Evolutionary conservation across 805 yeast species (phyloP).

Genomic region (Hanseniaspora lachancei): DNA sequence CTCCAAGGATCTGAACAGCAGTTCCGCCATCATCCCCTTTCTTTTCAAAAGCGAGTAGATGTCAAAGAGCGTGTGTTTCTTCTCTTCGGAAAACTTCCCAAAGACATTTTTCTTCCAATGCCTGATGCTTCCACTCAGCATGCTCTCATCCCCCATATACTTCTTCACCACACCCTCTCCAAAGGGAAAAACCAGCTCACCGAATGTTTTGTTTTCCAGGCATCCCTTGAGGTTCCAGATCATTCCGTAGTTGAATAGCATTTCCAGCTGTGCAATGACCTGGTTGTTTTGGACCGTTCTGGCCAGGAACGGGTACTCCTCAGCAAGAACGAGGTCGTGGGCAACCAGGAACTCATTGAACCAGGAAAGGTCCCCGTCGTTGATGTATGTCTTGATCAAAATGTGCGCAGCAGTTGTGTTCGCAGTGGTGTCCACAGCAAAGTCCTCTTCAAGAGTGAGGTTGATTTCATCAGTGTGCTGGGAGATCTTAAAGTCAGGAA

Average conservation of each 20-base stretch:
- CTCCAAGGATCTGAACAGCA: constrained; percentile 7
- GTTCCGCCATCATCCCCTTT: constrained; percentile 12
- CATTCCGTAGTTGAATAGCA: constrained; percentile 7
- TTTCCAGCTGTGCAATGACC: neutral
- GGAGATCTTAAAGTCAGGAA: constrained; percentile 11
- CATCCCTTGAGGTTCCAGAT: constrained; percentile 9
- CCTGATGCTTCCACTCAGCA: neutral
- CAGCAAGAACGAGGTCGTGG: neutral
- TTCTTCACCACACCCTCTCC: constrained; percentile 8
- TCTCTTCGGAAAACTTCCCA: neutral
- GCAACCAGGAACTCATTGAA: neutral
- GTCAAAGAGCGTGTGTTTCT: neutral
- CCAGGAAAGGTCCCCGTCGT: neutral
- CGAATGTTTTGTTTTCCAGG: constrained; percentile 1
- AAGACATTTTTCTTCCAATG: neutral
- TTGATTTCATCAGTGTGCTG: neutral
- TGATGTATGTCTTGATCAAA: neutral
- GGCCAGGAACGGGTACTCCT: neutral
- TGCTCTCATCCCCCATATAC: neutral
- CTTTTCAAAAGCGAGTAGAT: constrained; percentile 4
- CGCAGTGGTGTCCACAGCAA: neutral
- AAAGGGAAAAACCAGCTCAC: constrained; percentile 7
- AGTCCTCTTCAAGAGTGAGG: constrained; percentile 10
- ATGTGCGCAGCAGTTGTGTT: constrained; percentile 4
- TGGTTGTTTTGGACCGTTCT: neutral